Conservation (phyloP, 2,329 filamentous ascomycete species). For the Penicillium griseofulvum region DNA sequence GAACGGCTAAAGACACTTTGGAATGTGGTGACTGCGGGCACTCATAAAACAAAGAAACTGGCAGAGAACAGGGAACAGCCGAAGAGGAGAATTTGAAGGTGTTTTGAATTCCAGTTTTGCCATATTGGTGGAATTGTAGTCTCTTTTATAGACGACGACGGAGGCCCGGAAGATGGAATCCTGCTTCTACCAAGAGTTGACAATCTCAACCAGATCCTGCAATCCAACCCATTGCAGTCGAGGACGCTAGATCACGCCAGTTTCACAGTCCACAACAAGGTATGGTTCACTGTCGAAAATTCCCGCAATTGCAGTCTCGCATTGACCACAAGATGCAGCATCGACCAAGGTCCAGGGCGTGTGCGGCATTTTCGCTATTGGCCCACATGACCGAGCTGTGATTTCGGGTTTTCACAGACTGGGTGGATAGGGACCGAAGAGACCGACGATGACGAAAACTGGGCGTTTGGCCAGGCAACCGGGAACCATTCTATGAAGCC, state of each 20-base stretch:
- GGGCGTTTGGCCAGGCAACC: constrained; percentile 3
- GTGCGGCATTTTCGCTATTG: constrained; percentile 15
- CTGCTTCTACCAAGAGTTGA: not conserved
- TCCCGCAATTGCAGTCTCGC: constrained; percentile 1
- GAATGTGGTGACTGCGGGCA: not conserved
- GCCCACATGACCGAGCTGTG: constrained; percentile 6
- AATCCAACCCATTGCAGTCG: constrained; percentile 5
- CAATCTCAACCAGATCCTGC: constrained; percentile 3
- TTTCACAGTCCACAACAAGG: not conserved
- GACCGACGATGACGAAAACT: constrained; percentile 14
- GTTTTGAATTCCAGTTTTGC: not conserved
- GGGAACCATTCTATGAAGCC: constrained; percentile 6
- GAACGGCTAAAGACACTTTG: not conserved
- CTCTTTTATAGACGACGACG: not conserved
- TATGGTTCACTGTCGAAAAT: not conserved
- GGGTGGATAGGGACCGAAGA: constrained; percentile 8
- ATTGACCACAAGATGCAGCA: not conserved
- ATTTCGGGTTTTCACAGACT: constrained; percentile 7
- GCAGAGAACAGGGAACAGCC: not conserved
- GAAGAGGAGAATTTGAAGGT: not conserved
- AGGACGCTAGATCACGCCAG: constrained; percentile 1
- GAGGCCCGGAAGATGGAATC: not conserved
- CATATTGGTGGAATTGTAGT: not conserved
- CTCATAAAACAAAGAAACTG: not conserved
- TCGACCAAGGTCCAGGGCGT: not conserved